Evolutionary conservation across 345 rosid genomes (phyloP), one percentile per base, ranked within the genome.

Genomic region (Populus tremula): DNA sequence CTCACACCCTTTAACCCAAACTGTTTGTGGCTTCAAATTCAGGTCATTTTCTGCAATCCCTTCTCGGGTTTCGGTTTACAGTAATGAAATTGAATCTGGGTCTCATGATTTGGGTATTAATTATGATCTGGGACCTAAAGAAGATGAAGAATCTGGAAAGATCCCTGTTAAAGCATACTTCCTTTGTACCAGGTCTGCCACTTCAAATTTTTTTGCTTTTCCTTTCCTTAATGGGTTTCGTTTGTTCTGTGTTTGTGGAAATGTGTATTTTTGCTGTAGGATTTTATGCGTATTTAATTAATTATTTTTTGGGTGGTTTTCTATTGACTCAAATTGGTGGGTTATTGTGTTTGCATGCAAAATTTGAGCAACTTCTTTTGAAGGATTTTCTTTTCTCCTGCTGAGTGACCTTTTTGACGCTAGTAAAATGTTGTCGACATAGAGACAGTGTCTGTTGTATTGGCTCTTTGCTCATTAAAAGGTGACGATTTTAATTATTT

Each of bases 111-210:
- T 79, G 2, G 80, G 73, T 66, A 87, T 54, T 9, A 78, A 41
- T 73, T 82, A 82, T 56, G 83, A 72, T 1, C 73, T 84, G 68
- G 88, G 79, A 62, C 84, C 85, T 0, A 41, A 79, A 45, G 97
- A 89, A 66, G 93, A 89, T 25, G 92, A 90, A 69, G 90, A 89
- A 20, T 38, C 65, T 17, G 91, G 88, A 27, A 94, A 87, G 78
- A 93, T 94, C 69, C 94, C 99, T 41, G 81, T 93, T 66, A 93
- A 90, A 85, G 92, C 97, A 17, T 93, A 87, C 78, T 91, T 94
- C 77, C 92, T 94, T 23, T 91, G 88, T 61, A 93, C 99, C 79
- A 89, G 98, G 98, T 94, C 70, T 53, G 76, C 61, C 25, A 12
- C 23, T 16, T 77, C 9, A 35, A 35, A 25, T 1, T 35, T 71